Conservation (phyloP, 2,329 filamentous ascomycete species). For the Exophiala mesophila region DNA sequence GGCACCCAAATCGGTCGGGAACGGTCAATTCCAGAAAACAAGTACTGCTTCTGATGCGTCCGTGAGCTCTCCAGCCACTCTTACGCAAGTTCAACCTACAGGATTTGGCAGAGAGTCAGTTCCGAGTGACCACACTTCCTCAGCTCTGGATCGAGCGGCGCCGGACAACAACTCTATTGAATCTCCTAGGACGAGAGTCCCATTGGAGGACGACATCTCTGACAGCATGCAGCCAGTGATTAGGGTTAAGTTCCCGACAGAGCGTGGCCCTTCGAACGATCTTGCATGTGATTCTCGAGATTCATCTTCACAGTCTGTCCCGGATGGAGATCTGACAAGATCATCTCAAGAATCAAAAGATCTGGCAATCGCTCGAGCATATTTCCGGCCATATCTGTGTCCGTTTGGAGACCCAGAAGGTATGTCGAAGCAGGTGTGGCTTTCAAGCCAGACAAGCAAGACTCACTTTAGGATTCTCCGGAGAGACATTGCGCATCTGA, state of each 20-base stretch:
- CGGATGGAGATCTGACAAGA: background rate
- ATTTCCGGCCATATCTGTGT: background rate
- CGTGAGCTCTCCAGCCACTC: no score
- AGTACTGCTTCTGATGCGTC: no score
- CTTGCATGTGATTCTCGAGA: no score
- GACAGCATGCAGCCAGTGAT: background rate
- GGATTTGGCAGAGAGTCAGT: no score
- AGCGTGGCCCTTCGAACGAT: no score
- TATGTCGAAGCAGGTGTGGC: slow-evolving; percentile 15
- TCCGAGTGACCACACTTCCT: no score
- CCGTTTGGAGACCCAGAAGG: slow-evolving; percentile 8
- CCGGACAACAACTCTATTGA: no score
- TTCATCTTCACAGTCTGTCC: background rate
- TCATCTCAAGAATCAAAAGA: background rate
- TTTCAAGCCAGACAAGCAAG: slow-evolving; percentile 2
- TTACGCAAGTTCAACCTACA: no score
- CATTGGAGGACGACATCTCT: background rate
- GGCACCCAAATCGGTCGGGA: no score
- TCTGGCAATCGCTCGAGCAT: background rate
- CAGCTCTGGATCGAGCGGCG: no score
- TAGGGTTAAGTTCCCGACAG: background rate
- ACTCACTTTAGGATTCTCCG: slow-evolving; percentile 1
- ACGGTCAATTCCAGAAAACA: no score
- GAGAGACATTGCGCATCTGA: slow-evolving; percentile 16
- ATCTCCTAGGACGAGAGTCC: no score